Percentiles rank a stretch among this genome's conserved stretches.
Conservation (phyloP, 176 grass and related monocot genomes). For the Cenchrus purpureus region DNA sequence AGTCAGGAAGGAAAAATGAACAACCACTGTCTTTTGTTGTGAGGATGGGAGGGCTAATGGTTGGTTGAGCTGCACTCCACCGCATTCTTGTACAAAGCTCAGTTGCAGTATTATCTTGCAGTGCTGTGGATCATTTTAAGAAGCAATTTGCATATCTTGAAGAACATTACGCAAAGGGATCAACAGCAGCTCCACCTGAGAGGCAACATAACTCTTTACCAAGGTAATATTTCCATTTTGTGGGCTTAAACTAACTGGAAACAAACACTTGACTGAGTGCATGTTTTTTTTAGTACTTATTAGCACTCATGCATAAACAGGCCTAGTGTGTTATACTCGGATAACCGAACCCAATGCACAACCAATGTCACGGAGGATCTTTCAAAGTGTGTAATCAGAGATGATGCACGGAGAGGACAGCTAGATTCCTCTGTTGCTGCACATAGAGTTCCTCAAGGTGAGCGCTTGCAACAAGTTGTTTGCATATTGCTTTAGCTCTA, state of each 20-base stretch:
- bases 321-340: constrained; percentile 57
- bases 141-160: constrained; percentile 86
- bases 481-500: no score
- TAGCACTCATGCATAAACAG: constrained; percentile 35
- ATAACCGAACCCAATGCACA: constrained; percentile 49
- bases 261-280: neutral
- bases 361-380: constrained; percentile 50
- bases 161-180: constrained; percentile 72
- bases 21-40: neutral
- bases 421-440: constrained; percentile 31
- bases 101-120: constrained; percentile 20
- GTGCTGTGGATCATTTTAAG: constrained; percentile 80
- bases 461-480: neutral
- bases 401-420: constrained; percentile 28
- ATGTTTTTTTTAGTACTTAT: constrained; percentile 2
- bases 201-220: constrained; percentile 81
- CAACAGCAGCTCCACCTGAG: constrained; percentile 53
- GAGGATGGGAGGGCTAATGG: neutral
- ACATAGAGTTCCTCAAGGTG: constrained; percentile 55
- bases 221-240: constrained; percentile 41
- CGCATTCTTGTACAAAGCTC: no score
- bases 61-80: neutral
- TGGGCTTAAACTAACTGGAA: neutral
- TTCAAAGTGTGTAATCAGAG: constrained; percentile 67
- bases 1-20: neutral